phyloP scores from a whole-genome alignment of 805 yeast genomes.

The Barnettozyma californica region DNA sequence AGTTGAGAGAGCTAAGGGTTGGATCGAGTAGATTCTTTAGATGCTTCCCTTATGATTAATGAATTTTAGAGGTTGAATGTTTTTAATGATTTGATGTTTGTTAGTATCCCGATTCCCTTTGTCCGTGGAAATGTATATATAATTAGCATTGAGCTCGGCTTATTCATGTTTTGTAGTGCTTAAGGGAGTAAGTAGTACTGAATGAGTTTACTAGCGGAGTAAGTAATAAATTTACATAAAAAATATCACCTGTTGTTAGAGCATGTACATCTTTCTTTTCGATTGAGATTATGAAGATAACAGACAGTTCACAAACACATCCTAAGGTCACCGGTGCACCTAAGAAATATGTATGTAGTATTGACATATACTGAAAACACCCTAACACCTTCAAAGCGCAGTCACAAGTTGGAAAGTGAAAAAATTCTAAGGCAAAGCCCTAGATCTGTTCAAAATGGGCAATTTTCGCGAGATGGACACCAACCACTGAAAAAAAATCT shows the following conservation, averaged over 20 bases:
- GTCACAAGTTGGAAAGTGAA: constrained; percentile 3
- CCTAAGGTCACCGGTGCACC: too few relatives aligned
- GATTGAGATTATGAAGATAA: too few relatives aligned
- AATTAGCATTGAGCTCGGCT: not conserved
- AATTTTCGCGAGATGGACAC: constrained; percentile 1
- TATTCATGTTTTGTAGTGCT: not conserved
- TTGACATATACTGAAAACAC: too few relatives aligned
- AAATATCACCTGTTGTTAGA: too few relatives aligned
- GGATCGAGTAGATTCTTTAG: constrained; percentile 42
- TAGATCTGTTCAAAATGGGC: not conserved
- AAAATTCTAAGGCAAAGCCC: not conserved
- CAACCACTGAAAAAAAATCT: constrained; percentile 1
- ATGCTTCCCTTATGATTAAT: not conserved
- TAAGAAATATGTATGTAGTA: too few relatives aligned
- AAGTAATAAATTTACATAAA: too few relatives aligned
- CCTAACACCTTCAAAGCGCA: constrained; percentile 1
- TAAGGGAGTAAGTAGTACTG: too few relatives aligned
- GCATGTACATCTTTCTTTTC: too few relatives aligned
- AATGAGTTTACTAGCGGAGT: too few relatives aligned
- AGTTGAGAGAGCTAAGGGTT: constrained; percentile 71
- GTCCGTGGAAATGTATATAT: not conserved
- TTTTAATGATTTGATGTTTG: constrained; percentile 1
- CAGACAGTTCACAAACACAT: too few relatives aligned
- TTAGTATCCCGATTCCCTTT: not conserved
- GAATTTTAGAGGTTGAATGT: constrained; percentile 1